These are phyloP conservation scores for Monosporascus sp. DNA, from an alignment of 2,329 filamentous ascomycete genomes.

Conservation along the genomic window DNA sequence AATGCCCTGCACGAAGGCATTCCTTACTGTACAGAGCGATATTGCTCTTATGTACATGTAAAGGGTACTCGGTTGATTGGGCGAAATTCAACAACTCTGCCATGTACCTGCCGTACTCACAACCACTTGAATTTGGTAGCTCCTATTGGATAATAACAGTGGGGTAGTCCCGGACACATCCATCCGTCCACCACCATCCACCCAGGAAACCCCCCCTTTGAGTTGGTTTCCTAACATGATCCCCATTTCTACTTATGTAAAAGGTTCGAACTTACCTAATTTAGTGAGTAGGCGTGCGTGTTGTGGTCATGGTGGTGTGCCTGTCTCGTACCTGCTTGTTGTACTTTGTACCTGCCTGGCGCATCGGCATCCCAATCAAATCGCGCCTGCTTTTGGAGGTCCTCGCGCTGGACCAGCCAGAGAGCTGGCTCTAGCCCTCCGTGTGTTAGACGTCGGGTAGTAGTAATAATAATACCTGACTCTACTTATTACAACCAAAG, in stretches of 20 bases:
- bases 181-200: background rate
- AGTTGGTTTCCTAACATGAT: background rate
- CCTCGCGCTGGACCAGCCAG: background rate
- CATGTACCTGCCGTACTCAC: background rate
- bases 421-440: background rate
- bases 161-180: background rate
- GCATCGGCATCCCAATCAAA: background rate
- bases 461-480: slow-evolving; percentile 1
- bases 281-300: too few species aligned
- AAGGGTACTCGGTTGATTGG: background rate
- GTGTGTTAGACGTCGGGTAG: background rate
- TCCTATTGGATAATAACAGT: background rate
- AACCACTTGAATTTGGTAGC: background rate
- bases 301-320: too few species aligned
- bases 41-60: background rate
- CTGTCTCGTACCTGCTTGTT: too few species aligned
- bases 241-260: too few species aligned
- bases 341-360: slow-evolving; percentile 3
- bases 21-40: background rate
- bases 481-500: slow-evolving; percentile 10
- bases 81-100: background rate
- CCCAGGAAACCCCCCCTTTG: background rate
- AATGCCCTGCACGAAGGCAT: background rate
- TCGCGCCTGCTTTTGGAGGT: background rate
- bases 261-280: too few species aligned